Conservation (phyloP, 805 yeast genomes). For the Tetrapisispora pingtungensis region DNA sequence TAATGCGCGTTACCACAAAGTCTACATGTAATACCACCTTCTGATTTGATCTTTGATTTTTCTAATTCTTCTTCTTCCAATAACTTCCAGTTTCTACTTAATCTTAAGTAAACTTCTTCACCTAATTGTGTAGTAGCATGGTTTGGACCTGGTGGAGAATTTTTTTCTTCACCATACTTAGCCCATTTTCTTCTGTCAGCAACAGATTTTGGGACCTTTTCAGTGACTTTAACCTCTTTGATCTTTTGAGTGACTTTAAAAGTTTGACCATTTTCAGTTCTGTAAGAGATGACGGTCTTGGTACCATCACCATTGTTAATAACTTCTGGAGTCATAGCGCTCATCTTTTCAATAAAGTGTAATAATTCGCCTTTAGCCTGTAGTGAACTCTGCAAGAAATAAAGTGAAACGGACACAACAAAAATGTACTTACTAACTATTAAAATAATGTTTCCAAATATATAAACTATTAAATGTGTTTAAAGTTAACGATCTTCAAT, state of each 20-base stretch:
- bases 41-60: conserved; percentile 35
- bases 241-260: conserved; percentile 82
- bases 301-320: conserved; percentile 80
- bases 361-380: no score
- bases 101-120: conserved; percentile 66
- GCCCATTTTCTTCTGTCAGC: conserved; percentile 85
- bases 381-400: no score
- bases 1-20: conserved; percentile 89
- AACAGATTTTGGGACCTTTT: conserved; percentile 71
- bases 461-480: no score
- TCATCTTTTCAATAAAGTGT: background rate
- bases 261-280: conserved; percentile 70
- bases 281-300: conserved; percentile 72
- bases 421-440: no score
- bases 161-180: conserved; percentile 75
- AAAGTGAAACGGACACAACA: no score
- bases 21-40: conserved; percentile 55
- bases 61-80: conserved; percentile 57
- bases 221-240: conserved; percentile 65
- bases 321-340: conserved; percentile 41
- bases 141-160: conserved; percentile 76
- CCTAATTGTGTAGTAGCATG: conserved; percentile 80
- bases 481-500: no score
- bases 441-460: no score
- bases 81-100: conserved; percentile 71